These are phyloP conservation scores for Aphanomyces euteiches DNA, from an alignment of 352 stramenopile species.

Conservation along the genomic window DNA sequence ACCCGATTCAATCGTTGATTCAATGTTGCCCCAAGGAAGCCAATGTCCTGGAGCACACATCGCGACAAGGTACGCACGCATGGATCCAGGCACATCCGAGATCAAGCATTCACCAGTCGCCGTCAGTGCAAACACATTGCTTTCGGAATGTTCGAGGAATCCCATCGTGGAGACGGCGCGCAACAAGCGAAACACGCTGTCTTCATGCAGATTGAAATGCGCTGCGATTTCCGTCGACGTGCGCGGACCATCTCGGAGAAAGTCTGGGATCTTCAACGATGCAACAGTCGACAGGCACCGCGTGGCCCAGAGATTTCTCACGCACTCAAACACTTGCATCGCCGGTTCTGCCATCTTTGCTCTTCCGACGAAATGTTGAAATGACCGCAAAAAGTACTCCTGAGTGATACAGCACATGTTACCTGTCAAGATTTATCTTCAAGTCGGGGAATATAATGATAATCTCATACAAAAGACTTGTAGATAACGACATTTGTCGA, in stretches of 20 bases:
- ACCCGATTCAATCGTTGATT: constrained; percentile 10
- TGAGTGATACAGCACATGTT: neutral
- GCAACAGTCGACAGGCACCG: constrained; percentile 14
- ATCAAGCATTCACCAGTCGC: constrained; percentile 18
- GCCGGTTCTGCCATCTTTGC: constrained; percentile 11
- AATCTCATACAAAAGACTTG: too few species aligned
- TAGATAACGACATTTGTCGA: too few species aligned
- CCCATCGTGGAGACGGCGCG: constrained; percentile 24
- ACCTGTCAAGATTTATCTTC: too few species aligned
- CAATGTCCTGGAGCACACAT: constrained; percentile 21
- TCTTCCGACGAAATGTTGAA: neutral
- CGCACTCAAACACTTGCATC: constrained; percentile 25
- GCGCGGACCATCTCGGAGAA: constrained; percentile 20
- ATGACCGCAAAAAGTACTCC: neutral
- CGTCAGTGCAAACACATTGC: constrained; percentile 18
- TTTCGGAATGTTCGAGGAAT: constrained; percentile 1
- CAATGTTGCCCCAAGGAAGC: constrained; percentile 25
- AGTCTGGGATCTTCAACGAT: constrained; percentile 23
- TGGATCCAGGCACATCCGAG: constrained; percentile 24
- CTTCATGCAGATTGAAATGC: constrained; percentile 15
- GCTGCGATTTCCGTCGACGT: constrained; percentile 10
- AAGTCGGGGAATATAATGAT: too few species aligned
- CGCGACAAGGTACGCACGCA: constrained; percentile 24
- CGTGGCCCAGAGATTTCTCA: constrained; percentile 24
- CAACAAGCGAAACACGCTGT: constrained; percentile 27